Percentiles rank a stretch among this genome's conserved stretches.
Conservation (phyloP, 1,284 basidiomycete species). For the Moesziomyces parantarcticus region DNA sequence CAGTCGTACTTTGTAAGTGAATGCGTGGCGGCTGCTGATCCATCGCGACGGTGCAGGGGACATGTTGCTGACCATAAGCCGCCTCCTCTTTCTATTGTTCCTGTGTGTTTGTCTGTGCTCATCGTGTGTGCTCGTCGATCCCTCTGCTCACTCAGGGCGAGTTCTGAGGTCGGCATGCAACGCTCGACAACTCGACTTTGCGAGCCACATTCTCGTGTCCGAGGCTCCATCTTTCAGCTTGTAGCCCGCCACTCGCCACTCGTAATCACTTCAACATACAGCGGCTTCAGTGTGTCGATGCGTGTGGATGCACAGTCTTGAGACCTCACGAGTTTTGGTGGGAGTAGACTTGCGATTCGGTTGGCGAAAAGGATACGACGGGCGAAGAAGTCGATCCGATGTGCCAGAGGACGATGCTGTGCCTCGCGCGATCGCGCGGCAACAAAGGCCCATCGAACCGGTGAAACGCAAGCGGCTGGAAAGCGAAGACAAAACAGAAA, state of each 20-base stretch:
- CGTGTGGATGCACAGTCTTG: neutral
- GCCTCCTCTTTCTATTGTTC: neutral
- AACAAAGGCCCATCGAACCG: neutral
- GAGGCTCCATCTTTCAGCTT: neutral
- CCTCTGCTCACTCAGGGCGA: constrained; percentile 4
- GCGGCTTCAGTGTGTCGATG: neutral
- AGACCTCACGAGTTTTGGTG: too few species aligned
- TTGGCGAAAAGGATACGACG: neutral
- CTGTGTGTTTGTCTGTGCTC: neutral
- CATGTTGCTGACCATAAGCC: neutral
- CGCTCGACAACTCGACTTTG: neutral
- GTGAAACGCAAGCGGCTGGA: neutral
- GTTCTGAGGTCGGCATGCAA: neutral
- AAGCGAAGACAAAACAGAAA: neutral
- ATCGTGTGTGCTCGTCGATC: neutral
- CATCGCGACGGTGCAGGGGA: too few species aligned
- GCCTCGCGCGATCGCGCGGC: neutral
- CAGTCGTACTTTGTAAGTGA: constrained; percentile 60
- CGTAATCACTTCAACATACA: neutral
- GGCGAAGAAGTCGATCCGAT: neutral
- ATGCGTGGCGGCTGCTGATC: constrained; percentile 1
- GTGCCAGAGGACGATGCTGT: neutral
- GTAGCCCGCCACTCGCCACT: neutral
- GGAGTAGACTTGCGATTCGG: neutral
- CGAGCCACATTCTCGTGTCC: neutral